Base-by-base conservation (phyloP, 352 stramenopile species). In the Phytopythium aichiense region DNA sequence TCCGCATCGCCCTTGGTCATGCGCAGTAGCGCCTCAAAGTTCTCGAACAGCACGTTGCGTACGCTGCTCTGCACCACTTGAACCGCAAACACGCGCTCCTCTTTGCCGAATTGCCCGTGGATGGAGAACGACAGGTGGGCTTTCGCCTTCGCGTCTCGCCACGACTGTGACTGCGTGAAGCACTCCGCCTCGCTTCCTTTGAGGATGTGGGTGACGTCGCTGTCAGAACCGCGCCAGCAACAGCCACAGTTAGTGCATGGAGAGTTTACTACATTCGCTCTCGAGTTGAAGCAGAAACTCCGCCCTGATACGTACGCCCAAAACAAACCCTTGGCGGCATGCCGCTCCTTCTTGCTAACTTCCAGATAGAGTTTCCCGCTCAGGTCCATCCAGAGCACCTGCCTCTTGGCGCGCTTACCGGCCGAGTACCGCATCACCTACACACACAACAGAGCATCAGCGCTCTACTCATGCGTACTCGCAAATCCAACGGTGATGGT, bases 151-250 rank as follows among this genome's bases (percentile, higher is more conserved):
- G 72, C 70, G 28, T 84, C 77, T n/a, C 71, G 72, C 68, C 71
- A 82, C 4, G 74, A 84, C 54, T 74, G 63, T 4, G 74, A 87
- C 46, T 81, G 80, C 0, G 77, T 77, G 46, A 87, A 87, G 33
- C 67, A 74, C 53, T 78, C 66, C 15, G 68, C 65, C 2, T 70
- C 71, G 63, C 71, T 79, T 0, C 77, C 73, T 38, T 82, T 82
- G 25, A 77, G 64, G 7, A 84, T 57, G 28, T 65, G 60, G 22
- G 77, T 75, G 12, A 87, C 64, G 38, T 87, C 74, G 11, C 77
- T 87, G 40, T 0, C 18, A 23, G 56, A 28, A 43, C 2, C 15
- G n/a, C 23, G n/a, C 6, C 38, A 45, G 6, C 18, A 43, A 45
- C 13, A 45, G 18, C 38, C 38, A 45, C 38, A 45, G 1, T 45